Evolutionary conservation across 805 yeast species (phyloP).

Genomic region (Candida tallmaniae): DNA sequence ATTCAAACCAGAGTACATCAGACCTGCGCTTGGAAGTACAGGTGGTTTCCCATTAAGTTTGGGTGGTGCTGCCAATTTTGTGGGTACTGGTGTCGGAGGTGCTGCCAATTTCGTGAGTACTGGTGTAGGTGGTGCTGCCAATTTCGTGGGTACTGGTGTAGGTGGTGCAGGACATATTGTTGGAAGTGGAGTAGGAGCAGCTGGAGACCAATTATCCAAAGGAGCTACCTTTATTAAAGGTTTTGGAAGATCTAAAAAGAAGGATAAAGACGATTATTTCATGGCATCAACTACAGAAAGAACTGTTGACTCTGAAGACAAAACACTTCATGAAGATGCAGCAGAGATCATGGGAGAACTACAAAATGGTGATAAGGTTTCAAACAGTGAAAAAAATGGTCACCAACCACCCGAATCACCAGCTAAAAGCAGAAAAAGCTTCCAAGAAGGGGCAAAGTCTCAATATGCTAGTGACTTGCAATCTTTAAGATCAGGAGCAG

Average conservation of each 20-base stretch:
- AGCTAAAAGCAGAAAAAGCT: slow-evolving; percentile 1
- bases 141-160: slow-evolving; percentile 36
- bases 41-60: slow-evolving; percentile 40
- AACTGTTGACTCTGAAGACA: slow-evolving; percentile 1
- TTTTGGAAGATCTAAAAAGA: slow-evolving; percentile 19
- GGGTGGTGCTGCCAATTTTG: slow-evolving; percentile 38
- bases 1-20: slow-evolving; percentile 62
- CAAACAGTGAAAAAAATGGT: slow-evolving; percentile 3
- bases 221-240: slow-evolving; percentile 42
- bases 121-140: slow-evolving; percentile 29
- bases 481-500: slow-evolving; percentile 31
- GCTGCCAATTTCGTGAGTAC: slow-evolving; percentile 32
- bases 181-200: slow-evolving; percentile 42
- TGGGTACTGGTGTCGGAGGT: slow-evolving; percentile 42
- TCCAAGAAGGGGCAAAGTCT: slow-evolving; percentile 6
- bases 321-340: slow-evolving; percentile 5
- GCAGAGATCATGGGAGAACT: background rate
- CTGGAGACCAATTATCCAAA: slow-evolving; percentile 43
- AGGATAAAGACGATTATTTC: slow-evolving; percentile 14
- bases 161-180: slow-evolving; percentile 31
- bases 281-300: background rate
- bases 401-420: background rate
- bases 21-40: slow-evolving; percentile 49
- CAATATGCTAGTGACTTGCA: slow-evolving; percentile 29
- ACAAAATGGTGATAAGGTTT: background rate